phyloP scores from a whole-genome alignment of 108 stramenopile species.

The Chaetoceros tenuissimus region DNA sequence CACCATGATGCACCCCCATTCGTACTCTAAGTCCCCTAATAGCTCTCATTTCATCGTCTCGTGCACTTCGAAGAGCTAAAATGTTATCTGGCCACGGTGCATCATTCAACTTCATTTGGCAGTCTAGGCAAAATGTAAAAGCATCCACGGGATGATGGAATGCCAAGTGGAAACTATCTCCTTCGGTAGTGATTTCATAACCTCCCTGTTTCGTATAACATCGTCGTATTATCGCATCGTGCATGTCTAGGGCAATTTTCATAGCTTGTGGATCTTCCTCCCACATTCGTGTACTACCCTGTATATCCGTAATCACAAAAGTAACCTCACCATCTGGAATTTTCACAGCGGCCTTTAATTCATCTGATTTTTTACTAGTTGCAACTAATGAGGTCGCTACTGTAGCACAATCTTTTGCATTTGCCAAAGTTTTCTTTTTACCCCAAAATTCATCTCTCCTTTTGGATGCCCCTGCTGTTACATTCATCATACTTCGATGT shows the following conservation, averaged over 20 bases:
- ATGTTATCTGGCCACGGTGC: conserved; percentile 32
- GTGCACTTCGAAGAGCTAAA: conserved; percentile 16
- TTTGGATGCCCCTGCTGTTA: no score
- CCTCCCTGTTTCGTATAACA: conserved; percentile 27
- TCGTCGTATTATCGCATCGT: conserved; percentile 32
- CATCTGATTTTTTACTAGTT: no score
- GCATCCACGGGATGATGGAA: conserved; percentile 41
- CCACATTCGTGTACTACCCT: conserved; percentile 41
- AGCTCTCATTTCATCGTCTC: conserved; percentile 24
- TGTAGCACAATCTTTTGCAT: no score
- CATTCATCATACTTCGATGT: no score
- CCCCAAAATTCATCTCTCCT: no score
- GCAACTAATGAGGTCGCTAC: no score
- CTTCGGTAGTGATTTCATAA: conserved; percentile 37
- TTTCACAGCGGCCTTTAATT: not conserved
- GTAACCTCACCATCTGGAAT: conserved; percentile 24
- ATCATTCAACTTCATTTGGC: conserved; percentile 20
- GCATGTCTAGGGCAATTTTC: conserved; percentile 32
- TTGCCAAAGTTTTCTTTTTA: no score
- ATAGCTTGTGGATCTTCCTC: conserved; percentile 30
- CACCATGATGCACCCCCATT: conserved; percentile 19
- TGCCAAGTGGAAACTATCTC: conserved; percentile 36
- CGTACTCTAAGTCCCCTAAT: conserved; percentile 18
- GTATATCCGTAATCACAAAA: conserved; percentile 38
- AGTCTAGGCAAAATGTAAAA: conserved; percentile 22